phyloP scores from a whole-genome alignment of 129 eudicot species.

The Solidago caesia region DNA sequence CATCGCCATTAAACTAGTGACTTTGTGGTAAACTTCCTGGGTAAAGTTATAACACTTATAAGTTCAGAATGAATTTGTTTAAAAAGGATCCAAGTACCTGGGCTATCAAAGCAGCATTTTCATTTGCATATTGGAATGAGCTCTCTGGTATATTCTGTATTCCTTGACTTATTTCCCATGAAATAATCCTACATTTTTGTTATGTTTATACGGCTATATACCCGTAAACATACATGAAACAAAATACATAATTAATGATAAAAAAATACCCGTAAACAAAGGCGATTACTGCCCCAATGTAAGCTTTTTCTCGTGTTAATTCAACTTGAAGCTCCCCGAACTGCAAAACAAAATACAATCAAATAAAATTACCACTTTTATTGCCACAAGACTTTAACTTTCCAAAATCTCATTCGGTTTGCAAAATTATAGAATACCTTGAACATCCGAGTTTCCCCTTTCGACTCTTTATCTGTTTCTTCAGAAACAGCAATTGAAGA shows the following conservation, averaged over 20 bases:
- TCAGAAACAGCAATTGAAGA: conserved; percentile 47
- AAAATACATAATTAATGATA: background rate
- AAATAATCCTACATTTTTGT: conserved; percentile 52
- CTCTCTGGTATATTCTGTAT: conserved; percentile 72
- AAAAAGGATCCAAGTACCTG: conserved; percentile 46
- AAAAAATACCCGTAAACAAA: conserved; percentile 60
- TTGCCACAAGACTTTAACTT: background rate
- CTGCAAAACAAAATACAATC: conserved; percentile 37
- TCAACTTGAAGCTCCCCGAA: conserved; percentile 93
- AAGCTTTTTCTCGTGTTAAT: conserved; percentile 75
- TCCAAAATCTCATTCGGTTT: background rate
- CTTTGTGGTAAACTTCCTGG: too few relatives aligned
- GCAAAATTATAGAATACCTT: conserved; percentile 44
- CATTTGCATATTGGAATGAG: conserved; percentile 84
- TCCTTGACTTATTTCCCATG: conserved; percentile 86
- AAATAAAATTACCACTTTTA: background rate
- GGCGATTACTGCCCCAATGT: conserved; percentile 71
- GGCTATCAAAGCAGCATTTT: conserved; percentile 70
- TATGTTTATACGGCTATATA: conserved; percentile 10
- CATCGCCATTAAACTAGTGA: too few relatives aligned
- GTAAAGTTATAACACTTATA: too few relatives aligned
- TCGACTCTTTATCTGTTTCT: conserved; percentile 42
- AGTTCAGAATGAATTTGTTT: background rate
- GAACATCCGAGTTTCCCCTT: conserved; percentile 60
- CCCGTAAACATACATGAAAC: background rate